Base-by-base conservation (phyloP, 495 filamentous ascomycete species). In the Penicillium psychrofluorescens region DNA sequence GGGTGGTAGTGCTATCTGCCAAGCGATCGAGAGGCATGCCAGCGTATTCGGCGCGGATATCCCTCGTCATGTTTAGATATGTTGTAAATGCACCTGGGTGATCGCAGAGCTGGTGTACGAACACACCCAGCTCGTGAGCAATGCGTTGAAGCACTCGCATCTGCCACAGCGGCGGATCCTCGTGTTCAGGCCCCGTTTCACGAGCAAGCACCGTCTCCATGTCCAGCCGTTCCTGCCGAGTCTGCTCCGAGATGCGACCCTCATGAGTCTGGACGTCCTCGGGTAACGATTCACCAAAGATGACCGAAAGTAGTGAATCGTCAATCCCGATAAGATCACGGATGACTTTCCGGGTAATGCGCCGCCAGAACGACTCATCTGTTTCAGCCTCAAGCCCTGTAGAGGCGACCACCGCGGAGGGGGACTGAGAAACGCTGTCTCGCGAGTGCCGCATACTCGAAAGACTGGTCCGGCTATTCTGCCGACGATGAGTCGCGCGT, bases 251-350 rank as follows among this genome's bases (percentile, higher is more conserved):
- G 32, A 9, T 32, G 22, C 22, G 2, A 22, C 22, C 22, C 3
- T 4, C 6, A 1, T 38, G 12, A 15, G 29, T 13, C 35, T 46
- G 43, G 36, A 35, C 50, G 13, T 56, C 56, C 30, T 35, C 31
- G 29, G 85, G 81, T 28, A 97, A 65, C 9, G 77, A 70, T 64
- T 95, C 92, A 2, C 92, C 92, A 45, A 96, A 88, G 6, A 97
- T 79, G 16, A 95, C 79, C 2, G 84, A 84, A 6, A 97, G 77
- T 29, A 91, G 66, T 31, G 76, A 74, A 46, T 95, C 89, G 49
- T 97, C 90, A 40, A 97, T 88, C 3, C 94, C 90, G 58, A 98
- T 84, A 35, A 98, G 64, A 59, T 95, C 90, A 15, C 79, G 77
- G 37, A 98, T 90, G 12, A 96, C 84, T 54, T 83, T 84, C 40